These are phyloP conservation scores for Saccharomycopsis hybrid DNA, from an alignment of 1,139 yeast species.

Conservation along the genomic window DNA sequence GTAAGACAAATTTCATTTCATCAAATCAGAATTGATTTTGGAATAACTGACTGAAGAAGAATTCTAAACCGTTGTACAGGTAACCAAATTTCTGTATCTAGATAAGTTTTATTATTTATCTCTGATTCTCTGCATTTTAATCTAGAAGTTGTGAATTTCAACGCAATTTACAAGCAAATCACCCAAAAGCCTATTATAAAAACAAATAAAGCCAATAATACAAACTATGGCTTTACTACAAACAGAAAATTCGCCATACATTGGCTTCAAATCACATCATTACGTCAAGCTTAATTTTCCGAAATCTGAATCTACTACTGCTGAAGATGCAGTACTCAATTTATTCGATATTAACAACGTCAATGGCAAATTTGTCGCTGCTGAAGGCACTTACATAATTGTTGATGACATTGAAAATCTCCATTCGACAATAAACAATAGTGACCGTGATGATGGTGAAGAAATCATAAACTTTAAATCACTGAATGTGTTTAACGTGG, in stretches of 20 bases:
- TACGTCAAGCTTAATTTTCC: background rate
- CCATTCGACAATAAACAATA: conserved; percentile 1
- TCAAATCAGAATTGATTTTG: too few species aligned
- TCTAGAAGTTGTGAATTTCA: too few species aligned
- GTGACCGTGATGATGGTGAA: background rate
- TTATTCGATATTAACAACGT: conserved; percentile 13
- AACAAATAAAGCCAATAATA: too few species aligned
- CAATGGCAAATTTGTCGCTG: conserved; percentile 6
- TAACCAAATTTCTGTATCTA: too few species aligned
- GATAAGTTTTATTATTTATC: too few species aligned
- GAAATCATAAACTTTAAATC: background rate
- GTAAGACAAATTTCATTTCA: too few species aligned
- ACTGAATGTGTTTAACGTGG: background rate
- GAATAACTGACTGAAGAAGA: too few species aligned
- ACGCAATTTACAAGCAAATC: too few species aligned
- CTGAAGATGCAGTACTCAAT: background rate
- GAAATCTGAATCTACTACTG: background rate
- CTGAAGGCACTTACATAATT: conserved; percentile 5
- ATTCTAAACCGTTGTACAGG: too few species aligned
- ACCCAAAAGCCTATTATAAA: too few species aligned
- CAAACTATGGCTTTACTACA: too few species aligned
- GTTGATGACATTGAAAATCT: conserved; percentile 4
- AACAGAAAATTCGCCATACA: background rate
- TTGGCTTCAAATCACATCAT: background rate
- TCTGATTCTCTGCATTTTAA: too few species aligned